Evolutionary conservation across 768 basidiomycete species (phyloP), one percentile per base, ranked within the genome.

Genomic region (Boletus insuetus): DNA sequence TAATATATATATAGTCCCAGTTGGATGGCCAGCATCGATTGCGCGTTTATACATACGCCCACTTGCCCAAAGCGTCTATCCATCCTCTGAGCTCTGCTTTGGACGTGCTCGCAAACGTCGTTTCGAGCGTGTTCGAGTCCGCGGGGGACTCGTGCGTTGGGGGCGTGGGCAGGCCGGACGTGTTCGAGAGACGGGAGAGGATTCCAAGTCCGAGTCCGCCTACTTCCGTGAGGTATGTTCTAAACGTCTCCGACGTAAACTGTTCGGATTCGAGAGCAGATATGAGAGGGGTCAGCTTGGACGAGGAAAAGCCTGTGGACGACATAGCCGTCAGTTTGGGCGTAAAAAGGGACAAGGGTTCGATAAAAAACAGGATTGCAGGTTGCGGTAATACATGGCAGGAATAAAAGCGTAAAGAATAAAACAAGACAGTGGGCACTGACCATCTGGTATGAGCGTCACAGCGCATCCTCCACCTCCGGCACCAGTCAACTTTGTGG

Each of bases 381-480:
- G 24, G 31, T 22, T 4, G 46, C 14, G 6, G 10, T 11, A 20
- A 43, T 29, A 40, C 29, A 22, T 3, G 29, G 20, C 20, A 40
- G 19, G 41, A 37, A 46, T 12, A 16, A 34, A 37, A 34, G 7
- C 40, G 10, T 9, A 9, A n/a, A 22, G 24, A 24, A 24, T 4
- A 24, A 24, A 24, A 24, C 4, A 24, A 24, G 44, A 37, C 34
- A 26, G 24, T 5, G 32, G 3, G 2, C 8, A 74, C 86, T 60
- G 62, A 95, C 96, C 83, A 74, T 98, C 94, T 49, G 97, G 97
- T 49, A 99, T 80, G 35, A 98, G 82, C 13, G 95, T 96, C 31
- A 98, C 93, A 6, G 94, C 87, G 67, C 97, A 98, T n/a, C 97
- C 97, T 24, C 97, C 97, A 39, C 97, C 97, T 31, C 97, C 97